A percentile compares a stretch with the other conserved stretches of the same genome.
Conservation (phyloP, 352 stramenopile species). For the Plasmopara viticola region DNA sequence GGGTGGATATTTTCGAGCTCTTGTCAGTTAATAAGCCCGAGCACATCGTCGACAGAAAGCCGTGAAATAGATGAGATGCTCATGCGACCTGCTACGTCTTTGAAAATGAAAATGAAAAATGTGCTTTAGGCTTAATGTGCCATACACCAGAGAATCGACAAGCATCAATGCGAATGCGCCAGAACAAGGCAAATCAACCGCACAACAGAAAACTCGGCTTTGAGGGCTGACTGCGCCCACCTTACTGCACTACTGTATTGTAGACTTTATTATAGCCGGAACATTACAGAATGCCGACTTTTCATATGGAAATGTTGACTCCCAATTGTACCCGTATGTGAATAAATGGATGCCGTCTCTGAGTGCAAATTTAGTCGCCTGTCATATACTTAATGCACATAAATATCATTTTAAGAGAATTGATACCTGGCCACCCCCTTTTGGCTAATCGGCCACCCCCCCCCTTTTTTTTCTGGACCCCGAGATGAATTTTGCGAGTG, state of each 20-base stretch:
- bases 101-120: slow-evolving; percentile 19
- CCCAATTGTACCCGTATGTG: too few species aligned
- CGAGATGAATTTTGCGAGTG: too few species aligned
- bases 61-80: slow-evolving; percentile 19
- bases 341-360: too few species aligned
- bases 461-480: too few species aligned
- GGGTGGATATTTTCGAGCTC: slow-evolving; percentile 24
- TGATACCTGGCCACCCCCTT: too few species aligned
- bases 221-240: slow-evolving; percentile 8
- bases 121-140: too few species aligned
- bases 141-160: slow-evolving; percentile 13
- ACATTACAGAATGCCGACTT: too few species aligned
- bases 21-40: slow-evolving; percentile 30
- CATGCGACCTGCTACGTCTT: slow-evolving; percentile 22
- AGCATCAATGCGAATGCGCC: slow-evolving; percentile 10
- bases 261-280: neutral
- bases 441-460: too few species aligned
- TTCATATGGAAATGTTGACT: too few species aligned
- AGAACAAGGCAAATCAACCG: slow-evolving; percentile 4
- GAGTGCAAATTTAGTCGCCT: too few species aligned
- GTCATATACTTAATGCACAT: too few species aligned
- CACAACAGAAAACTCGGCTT: slow-evolving; percentile 1
- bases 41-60: slow-evolving; percentile 25
- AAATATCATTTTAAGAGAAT: too few species aligned
- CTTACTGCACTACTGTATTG: neutral